phyloP scores from a whole-genome alignment of 805 yeast genomes.

The Huiozyma naganishii region DNA sequence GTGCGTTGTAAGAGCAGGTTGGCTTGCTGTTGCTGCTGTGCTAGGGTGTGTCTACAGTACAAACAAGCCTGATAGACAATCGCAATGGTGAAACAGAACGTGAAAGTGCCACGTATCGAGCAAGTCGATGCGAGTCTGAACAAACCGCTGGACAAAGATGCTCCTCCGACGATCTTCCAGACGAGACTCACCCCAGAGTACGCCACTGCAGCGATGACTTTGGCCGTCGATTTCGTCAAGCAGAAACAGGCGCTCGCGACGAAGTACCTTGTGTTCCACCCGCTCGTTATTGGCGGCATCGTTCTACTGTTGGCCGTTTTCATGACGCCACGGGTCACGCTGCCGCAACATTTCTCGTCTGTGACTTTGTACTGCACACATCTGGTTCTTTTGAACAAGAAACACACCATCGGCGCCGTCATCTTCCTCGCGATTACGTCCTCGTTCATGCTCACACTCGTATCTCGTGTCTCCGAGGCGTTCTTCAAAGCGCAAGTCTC shows the following conservation, averaged over 20 bases:
- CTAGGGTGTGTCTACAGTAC: no score
- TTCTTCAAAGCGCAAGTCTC: conserved; percentile 34
- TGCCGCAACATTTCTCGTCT: conserved; percentile 14
- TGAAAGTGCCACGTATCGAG: conserved; percentile 4
- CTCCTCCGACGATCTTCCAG: conserved; percentile 42
- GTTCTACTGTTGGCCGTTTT: conserved; percentile 6
- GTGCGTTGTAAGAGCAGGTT: no score
- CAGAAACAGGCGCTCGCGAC: conserved; percentile 38
- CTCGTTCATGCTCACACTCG: conserved; percentile 31
- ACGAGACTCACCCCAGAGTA: conserved; percentile 43
- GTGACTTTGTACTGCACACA: conserved; percentile 17
- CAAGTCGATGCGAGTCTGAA: conserved; percentile 45
- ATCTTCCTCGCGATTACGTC: conserved; percentile 32
- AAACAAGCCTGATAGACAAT: no score
- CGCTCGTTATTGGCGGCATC: conserved; percentile 24
- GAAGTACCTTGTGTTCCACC: conserved; percentile 37
- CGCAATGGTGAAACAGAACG: neutral
- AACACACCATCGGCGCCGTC: conserved; percentile 25
- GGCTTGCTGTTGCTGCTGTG: no score
- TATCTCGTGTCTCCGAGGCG: conserved; percentile 37
- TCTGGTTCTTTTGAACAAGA: conserved; percentile 16
- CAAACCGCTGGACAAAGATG: conserved; percentile 42
- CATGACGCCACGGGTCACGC: conserved; percentile 11
- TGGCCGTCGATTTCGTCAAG: conserved; percentile 51
- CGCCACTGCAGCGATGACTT: conserved; percentile 48